A percentile compares a stretch with the other conserved stretches of the same genome.
Conservation (phyloP, 768 basidiomycete species). For the Pisolithus orientalis region DNA sequence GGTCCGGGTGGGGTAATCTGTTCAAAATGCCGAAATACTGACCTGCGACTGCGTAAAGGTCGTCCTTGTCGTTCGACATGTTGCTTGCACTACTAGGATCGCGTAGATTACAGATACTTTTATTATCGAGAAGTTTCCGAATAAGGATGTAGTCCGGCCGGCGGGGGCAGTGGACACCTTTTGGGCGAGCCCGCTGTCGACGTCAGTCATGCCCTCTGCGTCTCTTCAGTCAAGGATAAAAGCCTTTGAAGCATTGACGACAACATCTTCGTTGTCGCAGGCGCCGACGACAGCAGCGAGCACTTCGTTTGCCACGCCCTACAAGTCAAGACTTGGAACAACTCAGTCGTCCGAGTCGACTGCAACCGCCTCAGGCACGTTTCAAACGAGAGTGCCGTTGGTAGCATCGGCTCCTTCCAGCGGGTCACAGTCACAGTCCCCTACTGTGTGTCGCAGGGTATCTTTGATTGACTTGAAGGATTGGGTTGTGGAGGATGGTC, state of each 20-base stretch:
- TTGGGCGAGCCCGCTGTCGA: not conserved
- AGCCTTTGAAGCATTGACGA: conserved; percentile 55
- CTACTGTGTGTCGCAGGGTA: conserved; percentile 40
- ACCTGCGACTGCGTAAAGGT: conserved; percentile 80
- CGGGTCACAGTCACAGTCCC: conserved; percentile 38
- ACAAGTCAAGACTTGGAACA: conserved; percentile 3
- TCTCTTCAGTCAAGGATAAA: conserved; percentile 53
- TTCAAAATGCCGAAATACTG: conserved; percentile 2
- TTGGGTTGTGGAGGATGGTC: conserved; percentile 65
- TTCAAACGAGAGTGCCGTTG: conserved; percentile 37
- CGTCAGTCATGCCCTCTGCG: conserved; percentile 35
- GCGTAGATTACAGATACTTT: not conserved
- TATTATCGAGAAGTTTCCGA: not conserved
- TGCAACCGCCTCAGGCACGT: conserved; percentile 38
- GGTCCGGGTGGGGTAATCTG: not conserved
- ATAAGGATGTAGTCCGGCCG: not conserved
- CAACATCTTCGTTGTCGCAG: conserved; percentile 18
- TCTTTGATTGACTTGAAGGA: conserved; percentile 69
- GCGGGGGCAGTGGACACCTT: not conserved
- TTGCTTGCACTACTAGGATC: not conserved
- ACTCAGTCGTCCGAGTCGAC: conserved; percentile 42
- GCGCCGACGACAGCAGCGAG: conserved; percentile 7
- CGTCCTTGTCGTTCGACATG: conserved; percentile 19
- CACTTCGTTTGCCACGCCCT: conserved; percentile 5
- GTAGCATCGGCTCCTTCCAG: conserved; percentile 19